phyloP scores from a whole-genome alignment of 2,329 filamentous ascomycete genomes.

The Diaporthe sp. region DNA sequence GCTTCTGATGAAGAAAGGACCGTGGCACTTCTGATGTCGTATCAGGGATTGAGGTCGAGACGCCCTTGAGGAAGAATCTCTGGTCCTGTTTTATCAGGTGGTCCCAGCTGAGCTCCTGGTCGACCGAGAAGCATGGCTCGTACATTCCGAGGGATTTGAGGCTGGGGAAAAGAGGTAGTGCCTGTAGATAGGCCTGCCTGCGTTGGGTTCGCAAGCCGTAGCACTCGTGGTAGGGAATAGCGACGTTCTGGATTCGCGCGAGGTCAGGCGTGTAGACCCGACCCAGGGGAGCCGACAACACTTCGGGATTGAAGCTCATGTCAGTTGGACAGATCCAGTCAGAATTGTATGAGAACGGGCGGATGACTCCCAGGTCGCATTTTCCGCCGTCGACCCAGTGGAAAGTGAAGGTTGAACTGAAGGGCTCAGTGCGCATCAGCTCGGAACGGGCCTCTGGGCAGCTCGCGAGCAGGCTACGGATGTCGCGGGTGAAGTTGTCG shows the following conservation, averaged over 20 bases:
- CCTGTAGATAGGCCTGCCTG: background rate
- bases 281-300: background rate
- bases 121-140: background rate
- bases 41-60: background rate
- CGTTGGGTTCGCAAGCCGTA: too few relatives aligned
- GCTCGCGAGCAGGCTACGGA: background rate
- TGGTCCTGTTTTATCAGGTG: background rate
- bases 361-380: background rate
- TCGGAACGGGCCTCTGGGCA: background rate
- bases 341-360: background rate
- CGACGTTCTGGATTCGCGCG: background rate
- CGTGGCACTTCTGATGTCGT: accelerated
- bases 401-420: background rate
- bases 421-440: background rate
- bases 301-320: background rate
- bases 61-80: background rate
- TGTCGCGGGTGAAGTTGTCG: background rate
- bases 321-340: too few relatives aligned
- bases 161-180: background rate
- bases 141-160: background rate
- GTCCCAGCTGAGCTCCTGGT: background rate
- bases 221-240: background rate
- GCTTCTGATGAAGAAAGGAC: too few relatives aligned
- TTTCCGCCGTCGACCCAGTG: background rate
- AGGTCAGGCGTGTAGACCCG: background rate